Percentiles rank a stretch among this genome's conserved stretches.
phyloP scores from a whole-genome alignment of 495 filamentous ascomycete genomes.

The Daldinia caldariorum region DNA sequence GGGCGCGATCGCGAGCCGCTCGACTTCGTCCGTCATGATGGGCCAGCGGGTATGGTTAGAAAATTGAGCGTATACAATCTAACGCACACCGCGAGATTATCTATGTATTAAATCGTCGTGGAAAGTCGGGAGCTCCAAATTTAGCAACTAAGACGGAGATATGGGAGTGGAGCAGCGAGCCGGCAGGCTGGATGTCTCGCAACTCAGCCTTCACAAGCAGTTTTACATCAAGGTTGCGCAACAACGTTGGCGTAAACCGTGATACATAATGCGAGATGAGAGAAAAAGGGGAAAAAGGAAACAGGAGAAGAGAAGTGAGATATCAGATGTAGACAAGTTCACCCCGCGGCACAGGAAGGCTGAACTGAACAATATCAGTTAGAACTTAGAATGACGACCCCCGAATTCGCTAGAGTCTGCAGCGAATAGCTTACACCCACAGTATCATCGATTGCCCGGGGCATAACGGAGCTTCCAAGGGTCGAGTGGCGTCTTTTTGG shows the following conservation, averaged over 20 bases:
- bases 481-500: constrained; percentile 36
- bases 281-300: constrained; percentile 2
- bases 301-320: constrained; percentile 22
- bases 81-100: constrained; percentile 13
- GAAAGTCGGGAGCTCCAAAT: constrained; percentile 12
- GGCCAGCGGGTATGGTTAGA: constrained; percentile 8
- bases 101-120: constrained; percentile 13
- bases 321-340: constrained; percentile 26
- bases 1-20: constrained; percentile 51
- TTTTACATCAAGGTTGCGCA: constrained; percentile 35
- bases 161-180: constrained; percentile 39
- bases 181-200: constrained; percentile 26
- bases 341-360: constrained; percentile 39
- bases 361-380: constrained; percentile 31
- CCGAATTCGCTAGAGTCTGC: constrained; percentile 36
- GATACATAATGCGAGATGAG: constrained; percentile 28
- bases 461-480: constrained; percentile 31
- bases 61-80: constrained; percentile 21
- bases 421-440: constrained; percentile 38
- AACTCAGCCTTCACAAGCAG: constrained; percentile 29
- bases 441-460: constrained; percentile 40
- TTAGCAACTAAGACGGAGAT: constrained; percentile 28
- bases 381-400: constrained; percentile 33
- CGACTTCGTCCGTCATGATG: constrained; percentile 52
- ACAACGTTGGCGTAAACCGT: constrained; percentile 19